These are phyloP conservation scores for Pyrenophora graminea DNA, from an alignment of 2,329 filamentous ascomycete species.

Conservation along the genomic window DNA sequence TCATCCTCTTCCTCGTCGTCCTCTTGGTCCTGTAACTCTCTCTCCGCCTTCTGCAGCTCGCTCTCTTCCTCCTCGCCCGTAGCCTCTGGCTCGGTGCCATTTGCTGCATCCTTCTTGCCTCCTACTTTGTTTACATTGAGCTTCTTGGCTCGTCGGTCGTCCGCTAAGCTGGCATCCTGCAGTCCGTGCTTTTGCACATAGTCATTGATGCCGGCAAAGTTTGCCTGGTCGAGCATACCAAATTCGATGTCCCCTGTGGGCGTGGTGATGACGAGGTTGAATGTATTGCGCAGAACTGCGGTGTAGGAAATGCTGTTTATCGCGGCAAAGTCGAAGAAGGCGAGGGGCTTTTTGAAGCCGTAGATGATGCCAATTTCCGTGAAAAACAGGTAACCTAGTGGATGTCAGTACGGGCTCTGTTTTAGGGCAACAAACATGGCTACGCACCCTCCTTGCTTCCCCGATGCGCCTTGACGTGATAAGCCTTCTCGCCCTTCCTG, in stretches of 20 bases:
- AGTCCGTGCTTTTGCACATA: constrained; percentile 65
- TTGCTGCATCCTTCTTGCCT: constrained; percentile 27
- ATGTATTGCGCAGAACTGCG: constrained; percentile 66
- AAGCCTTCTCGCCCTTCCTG: constrained; percentile 65
- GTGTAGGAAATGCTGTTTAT: constrained; percentile 67
- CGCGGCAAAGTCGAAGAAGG: constrained; percentile 64
- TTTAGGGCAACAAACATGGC: neutral
- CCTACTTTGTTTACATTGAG: constrained; percentile 56
- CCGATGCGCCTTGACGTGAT: constrained; percentile 65
- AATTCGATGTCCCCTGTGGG: constrained; percentile 64
- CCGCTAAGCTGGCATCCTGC: constrained; percentile 67
- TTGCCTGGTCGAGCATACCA: constrained; percentile 67
- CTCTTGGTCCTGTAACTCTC: constrained; percentile 44
- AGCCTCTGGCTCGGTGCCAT: constrained; percentile 4
- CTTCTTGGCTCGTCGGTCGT: constrained; percentile 62
- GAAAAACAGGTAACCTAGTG: constrained; percentile 65
- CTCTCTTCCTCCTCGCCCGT: constrained; percentile 42
- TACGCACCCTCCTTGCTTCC: constrained; percentile 66
- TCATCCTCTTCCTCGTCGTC: constrained; percentile 50
- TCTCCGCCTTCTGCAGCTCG: constrained; percentile 47
- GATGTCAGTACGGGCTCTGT: constrained; percentile 15
- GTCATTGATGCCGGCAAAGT: constrained; percentile 64
- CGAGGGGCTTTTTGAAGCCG: constrained; percentile 68
- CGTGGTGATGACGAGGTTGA: constrained; percentile 64
- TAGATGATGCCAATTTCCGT: constrained; percentile 65